Percentiles rank a stretch among this genome's conserved stretches.
Conservation (phyloP, 2,329 filamentous ascomycete genomes). For the Penicillium polonicum region DNA sequence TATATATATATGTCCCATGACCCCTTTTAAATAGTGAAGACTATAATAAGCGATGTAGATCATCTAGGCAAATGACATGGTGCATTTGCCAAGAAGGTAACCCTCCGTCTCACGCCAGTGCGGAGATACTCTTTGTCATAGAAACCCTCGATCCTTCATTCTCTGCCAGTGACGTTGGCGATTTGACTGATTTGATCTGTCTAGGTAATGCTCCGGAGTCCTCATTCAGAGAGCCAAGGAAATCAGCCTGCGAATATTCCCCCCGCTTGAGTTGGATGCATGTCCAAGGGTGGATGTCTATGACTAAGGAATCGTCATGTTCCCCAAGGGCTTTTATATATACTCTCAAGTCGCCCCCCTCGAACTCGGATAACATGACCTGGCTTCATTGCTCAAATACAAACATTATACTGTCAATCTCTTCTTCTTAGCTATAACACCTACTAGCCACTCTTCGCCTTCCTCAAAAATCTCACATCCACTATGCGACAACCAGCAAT, state of each 20-base stretch:
- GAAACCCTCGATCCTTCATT: conserved; percentile 1
- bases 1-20: too few species aligned
- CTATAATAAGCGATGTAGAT: too few species aligned
- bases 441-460: not conserved
- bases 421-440: not conserved
- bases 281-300: not conserved
- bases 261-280: conserved; percentile 12
- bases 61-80: not conserved
- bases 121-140: conserved; percentile 12
- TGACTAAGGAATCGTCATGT: conserved; percentile 17
- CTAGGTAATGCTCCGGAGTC: not conserved
- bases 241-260: conserved; percentile 5
- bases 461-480: conserved; percentile 1
- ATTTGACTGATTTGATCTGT: not conserved
- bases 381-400: not conserved
- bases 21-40: too few species aligned
- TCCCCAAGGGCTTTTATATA: not conserved
- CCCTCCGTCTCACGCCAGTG: not conserved
- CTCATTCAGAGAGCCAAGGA: conserved; percentile 5
- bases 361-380: conserved; percentile 6
- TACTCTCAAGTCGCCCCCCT: conserved; percentile 1
- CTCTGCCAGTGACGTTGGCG: not conserved
- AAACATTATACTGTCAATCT: not conserved
- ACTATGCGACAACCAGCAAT: conserved; percentile 28
- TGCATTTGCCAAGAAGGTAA: conserved; percentile 13